Evolutionary conservation across 768 basidiomycete species (phyloP).

Genomic region (Trametopsis cervina): DNA sequence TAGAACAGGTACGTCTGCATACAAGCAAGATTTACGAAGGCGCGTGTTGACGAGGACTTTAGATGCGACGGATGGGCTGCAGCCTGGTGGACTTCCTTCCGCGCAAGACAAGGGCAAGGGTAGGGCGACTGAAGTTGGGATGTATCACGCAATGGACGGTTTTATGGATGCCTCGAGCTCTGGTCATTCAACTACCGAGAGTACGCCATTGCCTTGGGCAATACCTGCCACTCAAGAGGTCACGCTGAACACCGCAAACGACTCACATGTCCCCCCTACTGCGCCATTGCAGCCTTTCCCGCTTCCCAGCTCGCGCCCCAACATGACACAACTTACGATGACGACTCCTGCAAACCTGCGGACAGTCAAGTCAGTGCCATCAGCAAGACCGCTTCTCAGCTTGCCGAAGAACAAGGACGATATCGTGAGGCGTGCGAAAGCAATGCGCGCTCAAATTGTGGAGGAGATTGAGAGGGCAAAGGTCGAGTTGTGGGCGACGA

Average conservation of each 20-base stretch:
- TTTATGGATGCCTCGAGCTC: background rate
- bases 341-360: no score
- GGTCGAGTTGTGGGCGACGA: constrained; percentile 67
- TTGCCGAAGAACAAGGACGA: constrained; percentile 34
- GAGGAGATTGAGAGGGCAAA: constrained; percentile 54
- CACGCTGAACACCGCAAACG: no score
- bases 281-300: no score
- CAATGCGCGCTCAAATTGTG: constrained; percentile 43
- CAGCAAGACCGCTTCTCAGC: no score
- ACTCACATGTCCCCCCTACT: no score
- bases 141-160: background rate
- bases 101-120: constrained; percentile 12
- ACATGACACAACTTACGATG: no score
- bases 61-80: no score
- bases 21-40: constrained; percentile 3
- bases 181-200: background rate
- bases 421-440: constrained; percentile 45
- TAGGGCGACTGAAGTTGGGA: constrained; percentile 2
- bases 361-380: no score
- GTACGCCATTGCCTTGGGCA: no score
- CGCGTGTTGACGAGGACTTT: constrained; percentile 9
- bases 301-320: no score
- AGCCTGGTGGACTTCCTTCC: no score
- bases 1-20: constrained; percentile 8
- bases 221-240: no score